A percentile compares a stretch with the other conserved stretches of the same genome.
These are phyloP conservation scores for Geosmithia putterillii DNA, from an alignment of 2,329 filamentous ascomycete genomes.

Conservation along the genomic window DNA sequence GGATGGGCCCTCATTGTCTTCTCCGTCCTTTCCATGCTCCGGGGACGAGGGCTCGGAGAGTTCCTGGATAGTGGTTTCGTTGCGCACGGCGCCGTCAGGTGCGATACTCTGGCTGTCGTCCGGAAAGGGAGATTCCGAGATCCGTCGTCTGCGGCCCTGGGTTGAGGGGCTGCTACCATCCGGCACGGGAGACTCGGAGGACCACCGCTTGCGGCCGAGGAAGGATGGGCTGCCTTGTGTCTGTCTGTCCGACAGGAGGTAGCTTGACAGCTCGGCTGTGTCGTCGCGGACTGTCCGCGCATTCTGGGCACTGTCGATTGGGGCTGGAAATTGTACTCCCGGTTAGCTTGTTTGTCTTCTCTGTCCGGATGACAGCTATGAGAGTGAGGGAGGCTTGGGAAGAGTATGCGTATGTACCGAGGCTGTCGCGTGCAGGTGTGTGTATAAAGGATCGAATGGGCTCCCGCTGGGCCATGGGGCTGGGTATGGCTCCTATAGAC, in stretches of 20 bases:
- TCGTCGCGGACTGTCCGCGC: slow-evolving; percentile 73
- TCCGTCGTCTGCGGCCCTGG: not conserved
- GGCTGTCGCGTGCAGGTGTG: slow-evolving; percentile 45
- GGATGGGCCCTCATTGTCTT: slow-evolving; percentile 18
- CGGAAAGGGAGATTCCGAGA: slow-evolving; percentile 4
- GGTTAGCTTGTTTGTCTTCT: not conserved
- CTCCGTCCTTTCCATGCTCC: not conserved
- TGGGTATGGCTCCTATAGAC: slow-evolving; percentile 19
- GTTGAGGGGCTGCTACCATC: slow-evolving; percentile 7
- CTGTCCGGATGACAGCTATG: too few relatives aligned
- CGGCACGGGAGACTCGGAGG: slow-evolving; percentile 9
- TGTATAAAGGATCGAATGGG: slow-evolving; percentile 63
- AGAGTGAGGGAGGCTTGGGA: too few relatives aligned
- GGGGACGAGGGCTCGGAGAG: slow-evolving; percentile 45
- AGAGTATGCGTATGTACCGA: slow-evolving; percentile 27
- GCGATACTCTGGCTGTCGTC: slow-evolving; percentile 10
- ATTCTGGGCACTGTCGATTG: slow-evolving; percentile 58
- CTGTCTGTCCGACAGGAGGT: slow-evolving; percentile 58
- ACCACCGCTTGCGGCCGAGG: slow-evolving; percentile 21
- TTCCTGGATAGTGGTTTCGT: slow-evolving; percentile 44
- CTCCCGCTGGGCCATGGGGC: slow-evolving; percentile 34
- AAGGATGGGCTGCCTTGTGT: slow-evolving; percentile 30
- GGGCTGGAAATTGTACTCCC: slow-evolving; percentile 18
- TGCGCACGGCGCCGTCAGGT: slow-evolving; percentile 3
- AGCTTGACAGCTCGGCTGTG: slow-evolving; percentile 75